Evolutionary conservation across 768 basidiomycete species (phyloP), one percentile per base, ranked within the genome.

Genomic region (Agaricus sinodeliciosus): DNA sequence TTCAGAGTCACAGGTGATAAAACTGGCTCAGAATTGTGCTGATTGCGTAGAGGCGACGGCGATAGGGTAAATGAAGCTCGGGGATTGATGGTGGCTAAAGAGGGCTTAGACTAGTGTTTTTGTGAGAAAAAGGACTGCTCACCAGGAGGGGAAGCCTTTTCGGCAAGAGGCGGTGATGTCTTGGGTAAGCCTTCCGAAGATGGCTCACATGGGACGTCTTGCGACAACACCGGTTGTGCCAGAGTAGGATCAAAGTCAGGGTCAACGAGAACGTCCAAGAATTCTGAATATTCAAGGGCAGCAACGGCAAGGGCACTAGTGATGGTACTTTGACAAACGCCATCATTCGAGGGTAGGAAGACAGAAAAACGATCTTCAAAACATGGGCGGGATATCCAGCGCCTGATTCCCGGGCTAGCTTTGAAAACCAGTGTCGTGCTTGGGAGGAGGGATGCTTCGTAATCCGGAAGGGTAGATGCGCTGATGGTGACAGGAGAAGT

Each of bases 361-460:
- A 87, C 70, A 25, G 71, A 66, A 57, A 78, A 69, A 28, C 87
- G 74, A 51, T 90, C 86, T 65, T 91, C 88, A 63, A 87, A 90
- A 62, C 84, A 85, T 22, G 85, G 82, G 3, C 88, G 83, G 35
- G 73, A 70, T 56, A 80, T 73, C 89, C 89, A 91, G n/a, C 69
- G 75, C 40, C 74, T 75, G 43, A 91, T 69, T 50, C 85, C 83
- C 12, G 70, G 69, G 61, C 83, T 84, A 37, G 67, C 66, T n/a
- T 60, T 62, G 35, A 68, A 69, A 37, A 72, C 60, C 36, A 59
- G 61, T n/a, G 62, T 61, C 47, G 63, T 59, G 41, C 60, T 60
- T 40, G 64, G 59, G n/a, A 69, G 70, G 43, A 66, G 67, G 34
- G 65, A 56, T 39, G 72, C 71, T 61, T 69, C 51, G 56, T 51